Evolutionary conservation across 1,139 yeast species (phyloP), one percentile per base, ranked within the genome.

Genomic region (Yamadazyma epiphylla): DNA sequence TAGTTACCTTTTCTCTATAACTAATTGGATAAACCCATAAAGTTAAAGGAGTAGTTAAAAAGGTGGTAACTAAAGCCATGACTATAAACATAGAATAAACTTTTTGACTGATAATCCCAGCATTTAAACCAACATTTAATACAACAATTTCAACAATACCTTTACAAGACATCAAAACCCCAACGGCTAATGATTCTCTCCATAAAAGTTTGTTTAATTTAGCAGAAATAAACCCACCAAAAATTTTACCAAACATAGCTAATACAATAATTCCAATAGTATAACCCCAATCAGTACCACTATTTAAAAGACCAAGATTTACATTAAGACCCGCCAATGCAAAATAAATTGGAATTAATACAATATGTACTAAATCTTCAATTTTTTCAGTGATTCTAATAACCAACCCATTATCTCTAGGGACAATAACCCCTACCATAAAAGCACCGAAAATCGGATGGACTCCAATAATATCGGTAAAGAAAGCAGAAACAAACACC

Each of bases 131-230:
- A 27, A 81, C 77, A 28, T 76, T 78, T 39, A 84, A 64, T 15
- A 83, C 94, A 28, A 84, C 89, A 48, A 84, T 77, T 55, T 81
- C 89, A 19, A 82, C 89, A 42, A 82, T 81, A 56, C 94, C 94
- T 53, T 84, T 84, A 66, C 94, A 84, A 8, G 89, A 81, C 91
- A 84, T 83, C 43, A 84, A 66, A n/a, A 81, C 73, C 32, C 94
- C 94, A 21, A 82, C 89, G 1, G 88, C 70, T 21, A 79, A 53
- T 2, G 87, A 74, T 50, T 83, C 91, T 46, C 87, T 70, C 81
- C 83, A 79, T 29, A 67, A 64, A 29, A 83, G 58, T 3, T 82
- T 83, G 49, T 71, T 71, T 23, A 75, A 42, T 42, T 68, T 76
- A 2, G 88, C 81, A 24, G 82, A 80, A 7, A 79, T 37, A 25